These are phyloP conservation scores for Cyberlindnera saturnus DNA, from an alignment of 805 yeast species.

Conservation along the genomic window DNA sequence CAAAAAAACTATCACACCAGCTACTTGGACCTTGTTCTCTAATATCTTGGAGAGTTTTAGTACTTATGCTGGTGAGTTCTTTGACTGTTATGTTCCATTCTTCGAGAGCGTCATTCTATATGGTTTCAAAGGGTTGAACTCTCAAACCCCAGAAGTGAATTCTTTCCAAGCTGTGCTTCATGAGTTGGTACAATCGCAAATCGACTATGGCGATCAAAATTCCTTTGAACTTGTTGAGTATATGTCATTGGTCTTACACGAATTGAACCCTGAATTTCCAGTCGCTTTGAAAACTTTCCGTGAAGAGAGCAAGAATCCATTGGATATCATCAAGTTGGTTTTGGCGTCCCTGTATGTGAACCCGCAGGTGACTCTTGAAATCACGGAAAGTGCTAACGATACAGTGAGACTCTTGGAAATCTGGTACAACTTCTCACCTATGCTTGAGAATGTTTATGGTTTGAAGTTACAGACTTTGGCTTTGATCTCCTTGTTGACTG, in stretches of 20 bases:
- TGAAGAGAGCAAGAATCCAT: constrained; percentile 26
- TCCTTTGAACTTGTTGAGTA: constrained; percentile 28
- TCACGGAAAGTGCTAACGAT: constrained; percentile 40
- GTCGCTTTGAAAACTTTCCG: constrained; percentile 8
- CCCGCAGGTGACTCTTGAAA: constrained; percentile 46
- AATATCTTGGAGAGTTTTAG: constrained; percentile 48
- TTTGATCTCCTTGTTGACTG: constrained; percentile 43
- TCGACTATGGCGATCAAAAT: constrained; percentile 29
- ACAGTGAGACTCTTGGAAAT: constrained; percentile 45
- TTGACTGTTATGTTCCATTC: constrained; percentile 50
- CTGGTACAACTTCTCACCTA: constrained; percentile 55
- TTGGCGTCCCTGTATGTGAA: constrained; percentile 60
- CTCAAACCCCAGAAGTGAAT: constrained; percentile 14
- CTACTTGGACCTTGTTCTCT: constrained; percentile 46
- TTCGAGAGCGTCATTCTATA: constrained; percentile 47
- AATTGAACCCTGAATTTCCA: constrained; percentile 13
- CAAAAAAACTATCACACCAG: constrained; percentile 41
- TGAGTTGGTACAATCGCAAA: constrained; percentile 15
- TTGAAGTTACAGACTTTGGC: constrained; percentile 70
- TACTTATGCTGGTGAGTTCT: constrained; percentile 53
- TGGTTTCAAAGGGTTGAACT: constrained; percentile 35
- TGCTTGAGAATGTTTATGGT: constrained; percentile 66
- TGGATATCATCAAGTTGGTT: constrained; percentile 50
- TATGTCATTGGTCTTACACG: constrained; percentile 10
- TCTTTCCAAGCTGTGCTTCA: constrained; percentile 11